Base-by-base conservation (phyloP, 1,139 yeast species). In the Zygoascus meyerae region DNA sequence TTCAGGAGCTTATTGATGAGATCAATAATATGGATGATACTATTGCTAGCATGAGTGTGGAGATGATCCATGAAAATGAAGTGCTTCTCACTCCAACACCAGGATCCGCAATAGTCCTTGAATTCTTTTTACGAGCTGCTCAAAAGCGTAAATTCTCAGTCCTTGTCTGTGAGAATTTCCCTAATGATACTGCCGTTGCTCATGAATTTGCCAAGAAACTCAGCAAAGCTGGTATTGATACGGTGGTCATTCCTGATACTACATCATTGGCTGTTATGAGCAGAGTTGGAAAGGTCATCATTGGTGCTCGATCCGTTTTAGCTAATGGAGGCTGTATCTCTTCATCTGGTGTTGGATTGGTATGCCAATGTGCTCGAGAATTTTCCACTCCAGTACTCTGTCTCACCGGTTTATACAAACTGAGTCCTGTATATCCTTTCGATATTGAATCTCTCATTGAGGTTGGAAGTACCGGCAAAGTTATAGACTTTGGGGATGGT, bases 241-340 rank as follows among this genome's bases (percentile, higher is more conserved):
- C 97, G 1, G 85, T 89, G 2, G 77, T 94, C 47, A 86, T 94
- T 42, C 97, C 98, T 0, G 99, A 94, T 62, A 77, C 95, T 3
- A 84, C 95, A 26, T 89, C 84, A 0, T 87, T 84, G 66, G 97
- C 98, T 0, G 86, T 94, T 43, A 94, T 94, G 98, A 85, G 97
- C 42, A 74, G 97, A 54, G 98, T 94, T 2, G 97, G 97, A 42
- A 94, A 94, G 65, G 98, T 94, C 26, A 79, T 92, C 52, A 78
- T 94, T 52, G 97, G 97, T 17, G 83, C 97, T 1, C 79, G 86
- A 55, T 81, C 95, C 0, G 97, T 94, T 7, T 84, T 87, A 64
- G 95, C 95, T 47, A 92, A 94, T 62, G 99, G 99, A 49, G 97
- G 98, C 8, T 83, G 96, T 55, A 78, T 89, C 49, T 80, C 95